Evolutionary conservation across 768 basidiomycete species (phyloP), one percentile per base, ranked within the genome.

Genomic region (Lactarius evosmus): DNA sequence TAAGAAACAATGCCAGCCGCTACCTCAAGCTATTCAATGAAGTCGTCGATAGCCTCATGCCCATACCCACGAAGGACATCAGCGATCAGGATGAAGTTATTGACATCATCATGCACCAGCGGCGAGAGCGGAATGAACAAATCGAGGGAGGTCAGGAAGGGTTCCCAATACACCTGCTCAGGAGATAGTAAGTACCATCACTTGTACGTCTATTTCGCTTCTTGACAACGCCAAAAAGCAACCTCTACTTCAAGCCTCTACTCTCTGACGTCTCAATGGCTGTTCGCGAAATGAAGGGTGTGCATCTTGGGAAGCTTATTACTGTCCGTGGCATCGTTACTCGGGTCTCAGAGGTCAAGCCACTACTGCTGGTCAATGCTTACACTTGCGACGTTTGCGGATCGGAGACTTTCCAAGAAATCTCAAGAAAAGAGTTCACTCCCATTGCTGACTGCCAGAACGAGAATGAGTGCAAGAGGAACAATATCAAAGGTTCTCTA

Each of bases 341-440:
- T 33, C 94, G 97, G 66, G 95, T 99, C 4, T 98, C 95, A 3
- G 97, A 98, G 78, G 97, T 99, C 73, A 98, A 98, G 73, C 97
- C 97, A 11, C 85, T 98, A 19, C 84, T 99, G 16, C 89, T 93
- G 72, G 95, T 98, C 71, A 97, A 96, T 75, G 97, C 96, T 33
- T 99, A 98, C 75, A 95, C 94, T 0, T 98, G 97, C 77, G 97
- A 98, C 72, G 87, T 93, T 64, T 99, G 97, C 74, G 97, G 97
- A 51, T 93, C 94, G 49, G 97, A 99, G 75, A 96, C 95, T 32
- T 99, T 99, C 81, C 95, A 98, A 74, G 95, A 98, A 71, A 95
- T 99, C 62, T 87, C 89, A 11, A 85, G 87, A 72, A 95, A 94
- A 74, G 87, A 91, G 12, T 98, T 98, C 74, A 83, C 86, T 0